These are phyloP conservation scores for Bipolaris victoriae DNA, from an alignment of 2,329 filamentous ascomycete genomes.

Conservation along the genomic window DNA sequence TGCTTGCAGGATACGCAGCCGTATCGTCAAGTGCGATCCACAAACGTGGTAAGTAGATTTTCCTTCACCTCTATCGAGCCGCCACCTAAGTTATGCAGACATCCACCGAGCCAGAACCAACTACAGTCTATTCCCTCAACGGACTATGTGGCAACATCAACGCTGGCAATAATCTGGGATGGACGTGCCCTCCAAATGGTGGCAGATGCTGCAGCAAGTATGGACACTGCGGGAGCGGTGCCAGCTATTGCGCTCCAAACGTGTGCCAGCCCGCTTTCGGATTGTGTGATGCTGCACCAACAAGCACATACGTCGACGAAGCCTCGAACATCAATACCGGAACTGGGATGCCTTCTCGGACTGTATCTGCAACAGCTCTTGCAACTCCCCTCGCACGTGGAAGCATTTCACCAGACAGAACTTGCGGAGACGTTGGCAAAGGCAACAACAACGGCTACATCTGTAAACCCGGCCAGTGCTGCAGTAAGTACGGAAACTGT, in stretches of 20 bases:
- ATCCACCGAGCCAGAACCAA: conserved; percentile 4
- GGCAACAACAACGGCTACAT: neutral
- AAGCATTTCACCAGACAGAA: neutral
- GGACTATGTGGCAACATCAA: conserved; percentile 17
- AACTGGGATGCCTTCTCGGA: neutral
- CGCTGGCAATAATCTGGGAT: conserved; percentile 15
- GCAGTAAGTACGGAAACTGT: conserved; percentile 5
- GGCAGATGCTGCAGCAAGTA: conserved; percentile 17
- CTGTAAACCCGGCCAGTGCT: neutral
- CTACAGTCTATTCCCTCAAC: conserved; percentile 12
- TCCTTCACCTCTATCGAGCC: neutral
- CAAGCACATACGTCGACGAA: conserved; percentile 1
- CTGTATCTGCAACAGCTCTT: neutral
- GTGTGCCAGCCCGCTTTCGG: conserved; percentile 11
- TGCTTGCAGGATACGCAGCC: conserved; percentile 9
- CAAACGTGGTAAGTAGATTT: conserved; percentile 1
- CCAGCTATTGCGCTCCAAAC: conserved; percentile 8
- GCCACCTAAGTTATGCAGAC: conserved; percentile 1
- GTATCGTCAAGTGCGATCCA: conserved; percentile 8
- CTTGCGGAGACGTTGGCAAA: neutral
- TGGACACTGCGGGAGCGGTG: conserved; percentile 10
- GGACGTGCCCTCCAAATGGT: conserved; percentile 14
- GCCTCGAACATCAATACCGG: neutral
- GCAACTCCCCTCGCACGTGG: neutral
- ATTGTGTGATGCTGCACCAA: conserved; percentile 1